A percentile compares a stretch with the other conserved stretches of the same genome.
phyloP scores from a whole-genome alignment of 352 stramenopile species.

The Phytopythium kandeliae region DNA sequence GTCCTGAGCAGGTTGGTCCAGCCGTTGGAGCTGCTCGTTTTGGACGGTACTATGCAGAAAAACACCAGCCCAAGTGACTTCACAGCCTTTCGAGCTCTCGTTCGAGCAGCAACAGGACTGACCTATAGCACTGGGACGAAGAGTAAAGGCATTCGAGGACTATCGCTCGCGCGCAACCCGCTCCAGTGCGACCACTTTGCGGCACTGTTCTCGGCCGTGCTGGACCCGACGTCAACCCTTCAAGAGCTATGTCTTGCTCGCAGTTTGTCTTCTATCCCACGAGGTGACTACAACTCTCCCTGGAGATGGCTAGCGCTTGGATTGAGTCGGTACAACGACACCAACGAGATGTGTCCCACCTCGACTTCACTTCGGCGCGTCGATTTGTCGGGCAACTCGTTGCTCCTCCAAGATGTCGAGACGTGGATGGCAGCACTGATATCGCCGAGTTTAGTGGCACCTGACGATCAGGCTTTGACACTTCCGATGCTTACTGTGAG shows the following conservation, averaged over 20 bases:
- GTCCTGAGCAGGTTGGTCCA: no score
- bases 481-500: no score
- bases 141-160: constrained; percentile 12
- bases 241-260: constrained; percentile 1
- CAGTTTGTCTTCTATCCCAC: neutral
- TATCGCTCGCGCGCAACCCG: constrained; percentile 30
- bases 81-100: constrained; percentile 22
- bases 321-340: neutral
- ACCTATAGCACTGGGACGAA: neutral
- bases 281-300: neutral
- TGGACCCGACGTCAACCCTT: neutral
- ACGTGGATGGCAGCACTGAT: neutral
- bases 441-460: no score
- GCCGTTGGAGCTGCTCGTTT: neutral
- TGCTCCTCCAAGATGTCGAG: constrained; percentile 3
- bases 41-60: constrained; percentile 11
- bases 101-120: constrained; percentile 14
- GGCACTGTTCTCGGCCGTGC: constrained; percentile 27
- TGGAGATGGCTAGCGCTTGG: constrained; percentile 7
- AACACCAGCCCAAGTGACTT: constrained; percentile 13
- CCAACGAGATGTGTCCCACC: no score
- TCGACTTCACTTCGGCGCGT: neutral
- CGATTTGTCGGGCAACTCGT: constrained; percentile 5
- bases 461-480: no score
- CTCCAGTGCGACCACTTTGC: constrained; percentile 20